A percentile compares a stretch with the other conserved stretches of the same genome.
These are phyloP conservation scores for Cardiospermum halicacabum DNA, from an alignment of 345 rosid genomes.

Conservation along the genomic window DNA sequence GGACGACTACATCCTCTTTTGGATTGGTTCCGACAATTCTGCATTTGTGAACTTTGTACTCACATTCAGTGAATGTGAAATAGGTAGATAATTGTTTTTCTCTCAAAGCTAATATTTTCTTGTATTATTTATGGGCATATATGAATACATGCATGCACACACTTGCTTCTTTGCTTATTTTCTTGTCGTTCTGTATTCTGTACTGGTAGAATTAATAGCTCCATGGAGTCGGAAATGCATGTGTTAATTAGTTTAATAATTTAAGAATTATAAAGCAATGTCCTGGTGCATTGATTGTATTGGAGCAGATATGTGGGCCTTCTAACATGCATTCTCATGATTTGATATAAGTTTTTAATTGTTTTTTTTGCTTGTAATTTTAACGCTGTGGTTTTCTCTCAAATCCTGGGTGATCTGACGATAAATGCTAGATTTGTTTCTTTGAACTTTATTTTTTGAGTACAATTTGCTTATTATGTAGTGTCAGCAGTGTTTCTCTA, in stretches of 20 bases:
- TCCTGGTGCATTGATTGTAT: not conserved
- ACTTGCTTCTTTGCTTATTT: not conserved
- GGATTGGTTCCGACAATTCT: conserved; percentile 74
- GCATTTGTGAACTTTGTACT: conserved; percentile 80
- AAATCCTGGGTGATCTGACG: not conserved
- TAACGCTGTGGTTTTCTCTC: not conserved
- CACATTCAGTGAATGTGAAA: conserved; percentile 75
- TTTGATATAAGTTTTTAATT: conserved; percentile 1
- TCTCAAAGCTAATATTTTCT: conserved; percentile 1
- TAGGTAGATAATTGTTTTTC: conserved; percentile 45
- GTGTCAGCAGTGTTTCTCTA: not conserved
- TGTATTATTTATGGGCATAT: not conserved
- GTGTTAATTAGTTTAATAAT: not conserved
- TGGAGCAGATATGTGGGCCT: not conserved
- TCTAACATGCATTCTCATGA: not conserved
- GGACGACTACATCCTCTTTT: conserved; percentile 67
- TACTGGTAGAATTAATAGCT: not conserved
- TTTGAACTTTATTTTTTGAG: not conserved
- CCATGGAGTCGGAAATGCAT: not conserved
- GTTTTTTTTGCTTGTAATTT: not conserved
- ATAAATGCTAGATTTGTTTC: not conserved
- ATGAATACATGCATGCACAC: not conserved
- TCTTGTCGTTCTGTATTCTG: not conserved
- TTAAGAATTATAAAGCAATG: not conserved
- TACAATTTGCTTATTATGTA: not conserved